A percentile compares a stretch with the other conserved stretches of the same genome.
These are phyloP conservation scores for Sporothrix protearum DNA, from an alignment of 2,329 filamentous ascomycete species.

Conservation along the genomic window DNA sequence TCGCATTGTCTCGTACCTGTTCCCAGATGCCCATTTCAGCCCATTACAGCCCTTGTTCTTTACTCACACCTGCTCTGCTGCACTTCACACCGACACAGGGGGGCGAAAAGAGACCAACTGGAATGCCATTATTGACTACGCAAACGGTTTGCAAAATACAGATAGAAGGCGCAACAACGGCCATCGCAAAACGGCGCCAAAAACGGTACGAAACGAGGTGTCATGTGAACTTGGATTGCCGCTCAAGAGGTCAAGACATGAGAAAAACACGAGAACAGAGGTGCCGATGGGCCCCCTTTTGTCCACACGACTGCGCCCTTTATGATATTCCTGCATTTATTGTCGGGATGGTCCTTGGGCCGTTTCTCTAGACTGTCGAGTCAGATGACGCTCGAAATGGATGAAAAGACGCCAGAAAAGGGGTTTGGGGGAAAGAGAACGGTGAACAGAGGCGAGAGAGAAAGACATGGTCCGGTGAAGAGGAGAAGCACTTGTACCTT, in stretches of 20 bases:
- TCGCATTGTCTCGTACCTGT: neutral
- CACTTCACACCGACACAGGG: neutral
- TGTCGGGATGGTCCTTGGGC: neutral
- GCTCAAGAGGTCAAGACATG: no score
- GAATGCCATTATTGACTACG: neutral
- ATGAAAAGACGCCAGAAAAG: neutral
- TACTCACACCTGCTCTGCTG: neutral
- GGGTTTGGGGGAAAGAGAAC: neutral
- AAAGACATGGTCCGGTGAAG: neutral
- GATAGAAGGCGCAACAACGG: neutral
- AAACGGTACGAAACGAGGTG: neutral
- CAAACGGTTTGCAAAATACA: neutral
- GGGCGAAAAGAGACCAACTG: neutral
- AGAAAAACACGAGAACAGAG: neutral
- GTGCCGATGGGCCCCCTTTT: neutral
- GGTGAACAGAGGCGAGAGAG: neutral
- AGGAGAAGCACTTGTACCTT: neutral
- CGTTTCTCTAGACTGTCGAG: neutral
- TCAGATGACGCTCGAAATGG: conserved; percentile 8
- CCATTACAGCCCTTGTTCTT: neutral
- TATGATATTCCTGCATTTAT: neutral
- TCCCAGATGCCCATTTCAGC: neutral
- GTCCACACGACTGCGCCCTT: neutral
- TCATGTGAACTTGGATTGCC: conserved; percentile 3
- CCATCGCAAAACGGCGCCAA: neutral